Conservation (phyloP, 352 stramenopile genomes). For the Globisporangium cederbergense region DNA sequence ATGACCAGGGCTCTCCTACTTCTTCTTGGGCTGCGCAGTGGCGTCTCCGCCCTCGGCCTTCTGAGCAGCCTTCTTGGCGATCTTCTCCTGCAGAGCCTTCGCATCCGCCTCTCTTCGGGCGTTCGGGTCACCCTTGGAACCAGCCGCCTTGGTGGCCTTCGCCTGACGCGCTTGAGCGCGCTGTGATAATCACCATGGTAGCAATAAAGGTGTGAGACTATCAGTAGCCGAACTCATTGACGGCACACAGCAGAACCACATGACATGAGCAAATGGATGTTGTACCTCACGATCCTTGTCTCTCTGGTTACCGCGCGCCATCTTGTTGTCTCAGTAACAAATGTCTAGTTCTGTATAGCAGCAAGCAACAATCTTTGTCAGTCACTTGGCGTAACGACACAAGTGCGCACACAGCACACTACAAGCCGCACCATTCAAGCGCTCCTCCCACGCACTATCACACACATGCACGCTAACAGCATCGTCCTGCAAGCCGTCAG, state of each 20-base stretch:
- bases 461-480: background rate
- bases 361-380: background rate
- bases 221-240: background rate
- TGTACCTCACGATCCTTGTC: conserved; percentile 65
- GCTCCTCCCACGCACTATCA: background rate
- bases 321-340: conserved; percentile 14
- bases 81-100: conserved; percentile 83
- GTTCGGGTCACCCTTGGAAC: conserved; percentile 46
- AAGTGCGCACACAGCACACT: background rate
- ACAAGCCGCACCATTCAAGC: no score
- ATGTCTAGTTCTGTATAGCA: background rate
- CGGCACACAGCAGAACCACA: background rate
- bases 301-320: conserved; percentile 83
- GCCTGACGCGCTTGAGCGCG: conserved; percentile 68
- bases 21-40: conserved; percentile 32
- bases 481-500: background rate
- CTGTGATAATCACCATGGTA: conserved; percentile 20
- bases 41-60: conserved; percentile 47
- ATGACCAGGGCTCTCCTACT: conserved; percentile 8
- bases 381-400: background rate
- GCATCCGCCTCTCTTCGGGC: conserved; percentile 65
- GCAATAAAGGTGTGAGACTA: background rate
- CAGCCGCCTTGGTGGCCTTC: conserved; percentile 35
- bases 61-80: conserved; percentile 63
- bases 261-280: background rate